Conservation (phyloP, 352 stramenopile species). For the Phytophthora melonis region DNA sequence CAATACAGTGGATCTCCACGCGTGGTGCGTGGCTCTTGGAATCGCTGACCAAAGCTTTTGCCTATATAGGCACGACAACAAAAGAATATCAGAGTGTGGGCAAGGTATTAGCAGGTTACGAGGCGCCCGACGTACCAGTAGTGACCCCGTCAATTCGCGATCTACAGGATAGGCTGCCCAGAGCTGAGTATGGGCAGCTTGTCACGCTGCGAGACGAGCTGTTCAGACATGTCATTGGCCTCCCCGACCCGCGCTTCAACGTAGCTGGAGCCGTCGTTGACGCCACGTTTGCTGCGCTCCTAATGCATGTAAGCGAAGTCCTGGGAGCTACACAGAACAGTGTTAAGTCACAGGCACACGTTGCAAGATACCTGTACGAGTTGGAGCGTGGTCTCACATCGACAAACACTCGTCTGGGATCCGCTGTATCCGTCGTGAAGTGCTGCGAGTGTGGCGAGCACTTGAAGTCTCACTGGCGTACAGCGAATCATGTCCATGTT, state of each 20-base stretch:
- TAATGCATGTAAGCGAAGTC: too few species aligned
- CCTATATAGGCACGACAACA: constrained; percentile 34
- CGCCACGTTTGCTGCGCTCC: not conserved
- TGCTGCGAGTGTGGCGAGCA: too few species aligned
- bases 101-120: constrained; percentile 22
- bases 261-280: constrained; percentile 14
- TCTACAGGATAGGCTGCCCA: constrained; percentile 6
- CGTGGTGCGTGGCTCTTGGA: too few species aligned
- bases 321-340: too few species aligned
- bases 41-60: constrained; percentile 17
- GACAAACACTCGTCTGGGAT: too few species aligned
- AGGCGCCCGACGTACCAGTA: constrained; percentile 26
- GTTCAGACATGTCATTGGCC: constrained; percentile 2
- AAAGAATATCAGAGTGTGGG: constrained; percentile 27
- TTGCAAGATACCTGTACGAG: too few species aligned
- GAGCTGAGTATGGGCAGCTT: constrained; percentile 6
- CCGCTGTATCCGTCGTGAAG: too few species aligned
- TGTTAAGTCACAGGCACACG: too few species aligned
- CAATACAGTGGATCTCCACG: too few species aligned
- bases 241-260: constrained; percentile 8
- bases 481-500: too few species aligned
- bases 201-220: constrained; percentile 4
- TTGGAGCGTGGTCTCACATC: too few species aligned
- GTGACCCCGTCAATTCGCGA: constrained; percentile 9
- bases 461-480: too few species aligned